phyloP scores from a whole-genome alignment of 208 protist genomes.

The Leishmania guyanensis region DNA sequence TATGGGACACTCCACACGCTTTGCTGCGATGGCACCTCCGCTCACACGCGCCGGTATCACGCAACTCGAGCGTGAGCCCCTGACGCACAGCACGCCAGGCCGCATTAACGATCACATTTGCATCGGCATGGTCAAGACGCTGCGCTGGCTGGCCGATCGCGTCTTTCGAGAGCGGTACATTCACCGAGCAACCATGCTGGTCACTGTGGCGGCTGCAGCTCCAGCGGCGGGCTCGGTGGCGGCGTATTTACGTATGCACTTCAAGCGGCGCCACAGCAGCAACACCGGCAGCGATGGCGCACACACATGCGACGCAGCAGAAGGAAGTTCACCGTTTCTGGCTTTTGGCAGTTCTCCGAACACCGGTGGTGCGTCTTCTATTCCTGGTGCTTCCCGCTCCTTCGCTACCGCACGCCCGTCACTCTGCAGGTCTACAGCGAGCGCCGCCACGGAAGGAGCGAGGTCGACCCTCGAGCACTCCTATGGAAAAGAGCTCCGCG shows the following conservation, averaged over 20 bases:
- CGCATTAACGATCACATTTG: slow-evolving; percentile 70
- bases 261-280: slow-evolving; percentile 22
- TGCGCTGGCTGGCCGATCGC: slow-evolving; percentile 76
- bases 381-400: neutral
- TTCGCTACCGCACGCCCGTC: slow-evolving; percentile 2
- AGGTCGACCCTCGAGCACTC: slow-evolving; percentile 15
- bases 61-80: slow-evolving; percentile 55
- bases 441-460: neutral
- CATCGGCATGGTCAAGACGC: slow-evolving; percentile 63
- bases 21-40: slow-evolving; percentile 27
- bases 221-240: slow-evolving; percentile 53
- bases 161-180: slow-evolving; percentile 75
- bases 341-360: neutral
- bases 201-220: slow-evolving; percentile 52
- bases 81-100: slow-evolving; percentile 59
- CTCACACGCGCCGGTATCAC: slow-evolving; percentile 37
- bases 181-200: slow-evolving; percentile 79
- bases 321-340: slow-evolving; percentile 30
- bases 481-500: slow-evolving; percentile 50
- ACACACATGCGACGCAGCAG: slow-evolving; percentile 10
- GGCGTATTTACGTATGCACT: slow-evolving; percentile 54
- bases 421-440: neutral
- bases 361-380: no score
- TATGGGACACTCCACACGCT: slow-evolving; percentile 73
- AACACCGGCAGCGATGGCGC: neutral